phyloP scores from a whole-genome alignment of 306 rosid genomes.

The Rosa chinensis region DNA sequence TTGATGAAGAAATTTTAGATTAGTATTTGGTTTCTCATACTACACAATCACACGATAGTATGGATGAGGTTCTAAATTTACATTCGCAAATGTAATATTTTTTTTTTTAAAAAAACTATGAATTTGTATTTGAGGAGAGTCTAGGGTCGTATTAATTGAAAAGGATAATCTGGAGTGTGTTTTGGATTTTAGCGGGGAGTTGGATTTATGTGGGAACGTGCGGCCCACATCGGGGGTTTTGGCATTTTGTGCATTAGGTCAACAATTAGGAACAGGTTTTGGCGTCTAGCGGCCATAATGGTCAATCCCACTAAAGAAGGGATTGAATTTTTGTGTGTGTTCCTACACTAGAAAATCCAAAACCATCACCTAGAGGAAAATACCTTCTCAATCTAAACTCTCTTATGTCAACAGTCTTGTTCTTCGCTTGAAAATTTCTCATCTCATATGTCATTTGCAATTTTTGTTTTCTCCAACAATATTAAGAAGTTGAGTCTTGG shows the following conservation, averaged over 20 bases:
- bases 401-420: background rate
- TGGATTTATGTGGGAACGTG: constrained; percentile 34
- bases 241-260: constrained; percentile 65
- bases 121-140: background rate
- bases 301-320: constrained; percentile 46
- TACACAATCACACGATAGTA: no score
- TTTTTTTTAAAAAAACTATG: no score
- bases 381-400: background rate
- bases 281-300: constrained; percentile 50
- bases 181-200: constrained; percentile 19
- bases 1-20: no score
- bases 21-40: no score
- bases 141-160: background rate
- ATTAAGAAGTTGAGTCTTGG: rapidly evolving
- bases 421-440: background rate
- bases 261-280: constrained; percentile 67
- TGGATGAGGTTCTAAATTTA: no score
- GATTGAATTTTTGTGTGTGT: background rate
- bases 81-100: no score
- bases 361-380: background rate
- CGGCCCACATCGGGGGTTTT: constrained; percentile 46
- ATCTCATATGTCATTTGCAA: no score
- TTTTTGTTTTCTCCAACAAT: background rate
- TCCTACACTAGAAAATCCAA: background rate
- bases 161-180: background rate